Evolutionary conservation across 768 basidiomycete species (phyloP).

Genomic region (Sarcomyxa edulis): DNA sequence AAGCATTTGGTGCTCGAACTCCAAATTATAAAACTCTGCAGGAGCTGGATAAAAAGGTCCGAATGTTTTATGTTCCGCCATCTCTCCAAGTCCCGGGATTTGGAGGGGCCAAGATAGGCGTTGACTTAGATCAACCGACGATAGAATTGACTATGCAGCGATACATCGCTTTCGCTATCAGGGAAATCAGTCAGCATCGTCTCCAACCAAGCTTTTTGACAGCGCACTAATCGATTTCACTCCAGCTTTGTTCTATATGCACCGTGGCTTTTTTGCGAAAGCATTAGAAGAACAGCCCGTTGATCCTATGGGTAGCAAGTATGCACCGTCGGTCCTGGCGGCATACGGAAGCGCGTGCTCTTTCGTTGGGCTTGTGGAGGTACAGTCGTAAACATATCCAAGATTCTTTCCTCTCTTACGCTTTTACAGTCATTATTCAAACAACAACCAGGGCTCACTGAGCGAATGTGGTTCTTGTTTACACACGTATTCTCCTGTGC

Average conservation of each 20-base stretch:
- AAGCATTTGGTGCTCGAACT: constrained; percentile 59
- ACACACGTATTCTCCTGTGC: constrained; percentile 71
- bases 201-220: constrained; percentile 1
- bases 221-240: constrained; percentile 3
- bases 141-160: constrained; percentile 63
- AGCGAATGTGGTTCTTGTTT: constrained; percentile 70
- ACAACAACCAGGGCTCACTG: constrained; percentile 60
- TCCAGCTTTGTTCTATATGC: constrained; percentile 66
- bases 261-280: constrained; percentile 69
- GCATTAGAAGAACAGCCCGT: constrained; percentile 57
- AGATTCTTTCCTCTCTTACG: constrained; percentile 64
- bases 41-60: constrained; percentile 63
- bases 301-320: constrained; percentile 69
- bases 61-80: constrained; percentile 57
- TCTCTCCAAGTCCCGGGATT: constrained; percentile 64
- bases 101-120: constrained; percentile 37
- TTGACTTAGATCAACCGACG: constrained; percentile 39
- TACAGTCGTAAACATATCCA: too few species aligned
- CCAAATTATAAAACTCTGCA: constrained; percentile 58
- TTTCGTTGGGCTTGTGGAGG: constrained; percentile 63
- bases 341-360: constrained; percentile 67
- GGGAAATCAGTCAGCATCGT: constrained; percentile 53
- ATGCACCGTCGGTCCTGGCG: constrained; percentile 60
- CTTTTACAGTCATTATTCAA: constrained; percentile 59
- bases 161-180: constrained; percentile 61